Base-by-base conservation (phyloP, 2,329 filamentous ascomycete species). In the Hypocreales sp. region DNA sequence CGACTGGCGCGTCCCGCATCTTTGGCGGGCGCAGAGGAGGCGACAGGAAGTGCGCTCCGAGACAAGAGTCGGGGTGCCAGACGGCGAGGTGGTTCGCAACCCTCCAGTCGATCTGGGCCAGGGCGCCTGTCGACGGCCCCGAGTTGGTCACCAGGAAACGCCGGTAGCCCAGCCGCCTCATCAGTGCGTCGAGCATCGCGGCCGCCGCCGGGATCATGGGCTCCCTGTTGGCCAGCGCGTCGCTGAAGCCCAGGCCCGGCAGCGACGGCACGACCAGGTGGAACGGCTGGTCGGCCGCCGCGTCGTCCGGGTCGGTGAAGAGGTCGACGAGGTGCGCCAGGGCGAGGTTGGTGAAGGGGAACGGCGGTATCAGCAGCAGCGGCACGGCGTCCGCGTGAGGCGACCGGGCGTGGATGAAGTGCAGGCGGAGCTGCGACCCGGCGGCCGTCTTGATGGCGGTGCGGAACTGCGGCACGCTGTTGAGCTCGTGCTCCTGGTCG, bases 181-280 rank as follows among this genome's bases (percentile, higher is more conserved):
- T 80, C 29, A 80, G 41, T 1, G 40, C 47, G 39, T 74, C 53
- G 28, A 78, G 59, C 9, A 74, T 47, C 2, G 58, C 55, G 1
- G 69, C 72, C 1, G 69, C 68, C 9, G 60, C 53, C 5, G 54
- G 43, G 30, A 71, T 47, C n/a, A 61, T 58, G 40, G 62, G 55
- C 7, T 49, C 50, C 25, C 61, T 60, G 29, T 56, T 56, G 1
- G 58, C 53, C 21, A 74, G 56, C 3, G 71, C 56, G 44, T 79
- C 72, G 44, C 72, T 77, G 41, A 79, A 80, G 11, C 72, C 74
- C 24, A 76, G 55, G 0, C 73, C 74, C 0, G 75, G 73, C 13
- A 79, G 58, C 23, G 68, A 71, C 1, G 75, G 74, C 13, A 69
- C 66, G 13, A 80, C 61, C n/a, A 79, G 43, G 40, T 79, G 69